Conservation (phyloP, 2,329 filamentous ascomycete genomes). For the Fusarium kyushuense region DNA sequence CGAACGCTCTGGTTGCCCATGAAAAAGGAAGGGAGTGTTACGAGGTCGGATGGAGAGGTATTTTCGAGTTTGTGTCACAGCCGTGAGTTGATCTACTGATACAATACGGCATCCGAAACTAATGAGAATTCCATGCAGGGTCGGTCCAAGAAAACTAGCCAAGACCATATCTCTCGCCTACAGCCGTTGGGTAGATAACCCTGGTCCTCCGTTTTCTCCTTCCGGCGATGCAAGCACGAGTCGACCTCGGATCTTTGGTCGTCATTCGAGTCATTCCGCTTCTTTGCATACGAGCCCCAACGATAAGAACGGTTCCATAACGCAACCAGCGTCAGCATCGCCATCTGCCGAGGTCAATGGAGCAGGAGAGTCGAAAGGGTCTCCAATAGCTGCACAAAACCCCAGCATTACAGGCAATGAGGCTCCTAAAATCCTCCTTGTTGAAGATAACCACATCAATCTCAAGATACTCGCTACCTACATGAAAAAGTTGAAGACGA, state of each 20-base stretch:
- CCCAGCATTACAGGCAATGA: too few species aligned
- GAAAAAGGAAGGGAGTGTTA: neutral
- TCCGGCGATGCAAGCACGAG: too few species aligned
- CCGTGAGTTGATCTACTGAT: neutral
- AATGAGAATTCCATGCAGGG: neutral
- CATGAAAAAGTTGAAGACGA: neutral
- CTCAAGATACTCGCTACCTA: neutral
- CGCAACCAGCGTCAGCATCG: too few species aligned
- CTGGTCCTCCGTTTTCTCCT: neutral
- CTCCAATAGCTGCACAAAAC: neutral
- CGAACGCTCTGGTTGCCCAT: neutral
- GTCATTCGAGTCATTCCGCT: too few species aligned
- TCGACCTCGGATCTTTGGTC: too few species aligned
- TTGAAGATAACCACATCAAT: slow-evolving; percentile 11
- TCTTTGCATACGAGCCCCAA: too few species aligned
- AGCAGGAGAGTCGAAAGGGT: too few species aligned
- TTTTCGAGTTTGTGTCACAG: slow-evolving; percentile 9
- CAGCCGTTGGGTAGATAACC: neutral
- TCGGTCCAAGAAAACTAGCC: slow-evolving; percentile 4
- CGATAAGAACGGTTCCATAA: too few species aligned
- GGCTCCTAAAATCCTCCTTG: neutral
- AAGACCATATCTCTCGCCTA: neutral
- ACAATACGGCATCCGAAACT: neutral
- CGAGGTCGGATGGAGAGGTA: neutral
- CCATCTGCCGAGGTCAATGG: too few species aligned